Conservation (phyloP, 768 basidiomycete species). For the Tulasnella sp. region DNA sequence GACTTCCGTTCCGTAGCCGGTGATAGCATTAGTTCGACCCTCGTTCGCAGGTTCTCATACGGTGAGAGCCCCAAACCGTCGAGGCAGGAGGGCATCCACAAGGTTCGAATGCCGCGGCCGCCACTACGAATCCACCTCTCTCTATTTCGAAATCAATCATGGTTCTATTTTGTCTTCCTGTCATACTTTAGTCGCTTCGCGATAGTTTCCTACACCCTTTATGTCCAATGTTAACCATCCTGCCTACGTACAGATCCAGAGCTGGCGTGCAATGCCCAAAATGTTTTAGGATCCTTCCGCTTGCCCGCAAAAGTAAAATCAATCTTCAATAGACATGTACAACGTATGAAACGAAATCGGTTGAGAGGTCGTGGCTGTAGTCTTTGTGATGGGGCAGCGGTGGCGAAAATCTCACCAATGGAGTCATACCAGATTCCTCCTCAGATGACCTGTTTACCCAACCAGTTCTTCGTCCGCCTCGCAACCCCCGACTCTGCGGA, state of each 20-base stretch:
- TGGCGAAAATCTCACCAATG: not conserved
- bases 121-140: not conserved
- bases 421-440: not conserved
- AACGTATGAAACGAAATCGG: not conserved
- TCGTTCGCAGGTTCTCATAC: too few species aligned
- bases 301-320: not conserved
- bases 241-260: too few species aligned
- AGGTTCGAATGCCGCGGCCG: not conserved
- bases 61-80: not conserved
- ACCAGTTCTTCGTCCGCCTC: constrained; percentile 5
- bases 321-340: not conserved
- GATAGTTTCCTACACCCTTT: not conserved
- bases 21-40: too few species aligned
- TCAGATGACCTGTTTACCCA: not conserved
- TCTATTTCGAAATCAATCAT: not conserved
- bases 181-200: not conserved
- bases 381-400: not conserved
- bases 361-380: not conserved
- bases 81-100: not conserved
- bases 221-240: not conserved
- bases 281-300: not conserved
- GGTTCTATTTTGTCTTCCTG: not conserved
- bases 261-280: not conserved
- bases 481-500: not conserved
- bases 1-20: too few species aligned